phyloP scores from a whole-genome alignment of 371 early-diverging fungal species.

The Polyrhizophydium stewartii region DNA sequence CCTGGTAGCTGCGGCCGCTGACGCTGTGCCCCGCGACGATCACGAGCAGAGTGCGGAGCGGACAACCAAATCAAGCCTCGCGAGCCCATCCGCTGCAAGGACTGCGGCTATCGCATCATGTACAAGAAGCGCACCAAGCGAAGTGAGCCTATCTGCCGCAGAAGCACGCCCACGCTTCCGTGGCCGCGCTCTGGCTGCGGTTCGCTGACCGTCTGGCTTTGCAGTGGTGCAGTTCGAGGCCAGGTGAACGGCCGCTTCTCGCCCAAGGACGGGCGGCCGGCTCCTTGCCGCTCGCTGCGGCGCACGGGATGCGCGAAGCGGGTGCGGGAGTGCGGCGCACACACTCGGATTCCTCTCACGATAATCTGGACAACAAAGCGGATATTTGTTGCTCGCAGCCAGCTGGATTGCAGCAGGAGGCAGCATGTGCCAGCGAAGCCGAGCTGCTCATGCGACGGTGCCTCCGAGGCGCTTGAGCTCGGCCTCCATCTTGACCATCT shows the following conservation, averaged over 20 bases:
- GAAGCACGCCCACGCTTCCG: too few species aligned
- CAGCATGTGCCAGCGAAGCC: too few species aligned
- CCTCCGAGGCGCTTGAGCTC: not conserved
- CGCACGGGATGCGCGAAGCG: too few species aligned
- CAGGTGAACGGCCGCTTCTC: constrained; percentile 47
- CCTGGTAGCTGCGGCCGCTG: not conserved
- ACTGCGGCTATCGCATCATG: constrained; percentile 95
- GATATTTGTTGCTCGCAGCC: too few species aligned
- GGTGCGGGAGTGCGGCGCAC: too few species aligned
- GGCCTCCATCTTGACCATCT: not conserved
- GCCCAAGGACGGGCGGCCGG: too few species aligned
- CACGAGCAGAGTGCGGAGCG: constrained; percentile 69
- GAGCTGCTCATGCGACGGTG: not conserved
- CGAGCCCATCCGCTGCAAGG: constrained; percentile 94
- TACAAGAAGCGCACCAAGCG: constrained; percentile 94
- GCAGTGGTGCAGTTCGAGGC: constrained; percentile 86
- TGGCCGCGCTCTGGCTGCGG: too few species aligned
- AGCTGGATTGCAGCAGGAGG: too few species aligned
- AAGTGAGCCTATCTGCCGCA: constrained; percentile 54
- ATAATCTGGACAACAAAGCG: too few species aligned
- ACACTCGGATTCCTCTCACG: too few species aligned
- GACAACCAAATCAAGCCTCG: constrained; percentile 89
- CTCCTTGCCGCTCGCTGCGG: too few species aligned
- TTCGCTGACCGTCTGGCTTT: not conserved
- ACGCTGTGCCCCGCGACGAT: not conserved